phyloP scores from a whole-genome alignment of 257 asterid species.

The Eustoma russellianum region DNA sequence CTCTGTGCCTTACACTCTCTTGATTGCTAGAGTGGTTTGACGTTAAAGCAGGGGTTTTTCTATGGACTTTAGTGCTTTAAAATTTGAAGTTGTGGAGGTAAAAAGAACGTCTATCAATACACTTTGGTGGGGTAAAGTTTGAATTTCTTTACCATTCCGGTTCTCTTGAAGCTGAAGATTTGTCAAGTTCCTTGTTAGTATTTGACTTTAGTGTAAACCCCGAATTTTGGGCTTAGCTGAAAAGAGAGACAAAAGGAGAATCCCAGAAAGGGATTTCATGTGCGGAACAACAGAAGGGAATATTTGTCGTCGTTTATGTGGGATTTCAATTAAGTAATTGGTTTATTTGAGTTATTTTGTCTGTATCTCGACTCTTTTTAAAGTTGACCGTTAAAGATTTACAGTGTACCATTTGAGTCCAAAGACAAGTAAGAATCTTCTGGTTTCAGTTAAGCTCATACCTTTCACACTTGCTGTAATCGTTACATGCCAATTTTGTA shows the following conservation, averaged over 20 bases:
- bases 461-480: conserved; percentile 29
- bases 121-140: neutral
- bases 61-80: neutral
- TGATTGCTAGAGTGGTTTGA: conserved; percentile 3
- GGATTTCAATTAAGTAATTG: conserved; percentile 28
- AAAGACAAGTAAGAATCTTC: conserved; percentile 26
- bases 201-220: conserved; percentile 8
- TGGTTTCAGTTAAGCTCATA: conserved; percentile 31
- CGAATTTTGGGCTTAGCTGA: conserved; percentile 15
- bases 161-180: conserved; percentile 9
- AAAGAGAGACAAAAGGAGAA: conserved; percentile 2
- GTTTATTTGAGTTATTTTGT: conserved; percentile 68
- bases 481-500: conserved; percentile 16
- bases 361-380: conserved; percentile 25
- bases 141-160: neutral
- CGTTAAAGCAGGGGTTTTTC: conserved; percentile 3
- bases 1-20: neutral
- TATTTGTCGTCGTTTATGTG: conserved; percentile 39
- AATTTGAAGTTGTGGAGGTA: conserved; percentile 4
- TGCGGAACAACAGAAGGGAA: conserved; percentile 12
- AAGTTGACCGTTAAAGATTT: conserved; percentile 15
- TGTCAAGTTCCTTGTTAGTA: conserved; percentile 5
- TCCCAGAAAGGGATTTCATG: conserved; percentile 13
- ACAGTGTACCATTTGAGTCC: conserved; percentile 17
- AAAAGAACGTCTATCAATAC: neutral